Conservation (phyloP, 306 rosid species). For the Ziziphus jujuba region DNA sequence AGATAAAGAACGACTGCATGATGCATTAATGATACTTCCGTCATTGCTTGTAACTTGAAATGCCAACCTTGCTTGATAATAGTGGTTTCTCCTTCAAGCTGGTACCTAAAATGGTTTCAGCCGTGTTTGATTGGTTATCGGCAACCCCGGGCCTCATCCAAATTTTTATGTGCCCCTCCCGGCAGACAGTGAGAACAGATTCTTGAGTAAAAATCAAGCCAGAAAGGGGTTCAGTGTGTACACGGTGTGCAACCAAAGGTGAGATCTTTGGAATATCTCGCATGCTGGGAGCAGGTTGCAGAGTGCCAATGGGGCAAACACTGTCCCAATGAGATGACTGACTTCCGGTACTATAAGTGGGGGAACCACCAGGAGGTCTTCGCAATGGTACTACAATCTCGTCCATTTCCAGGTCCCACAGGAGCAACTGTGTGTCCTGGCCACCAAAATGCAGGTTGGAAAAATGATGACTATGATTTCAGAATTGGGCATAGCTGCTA, state of each 20-base stretch:
- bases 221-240: slow-evolving; percentile 91
- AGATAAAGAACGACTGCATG: slow-evolving; percentile 26
- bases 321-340: slow-evolving; percentile 96
- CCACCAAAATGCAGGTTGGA: background rate
- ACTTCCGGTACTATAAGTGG: slow-evolving; percentile 84
- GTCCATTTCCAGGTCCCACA: slow-evolving; percentile 91
- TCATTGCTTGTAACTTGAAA: slow-evolving; percentile 60
- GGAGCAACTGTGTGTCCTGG: slow-evolving; percentile 94
- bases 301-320: slow-evolving; percentile 67
- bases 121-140: slow-evolving; percentile 58
- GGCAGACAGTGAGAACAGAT: slow-evolving; percentile 82
- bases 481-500: background rate
- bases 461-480: background rate
- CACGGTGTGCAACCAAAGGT: slow-evolving; percentile 82
- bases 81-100: slow-evolving; percentile 69
- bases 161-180: slow-evolving; percentile 88
- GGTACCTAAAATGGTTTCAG: slow-evolving; percentile 48
- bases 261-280: slow-evolving; percentile 85
- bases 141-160: slow-evolving; percentile 79
- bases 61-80: slow-evolving; percentile 51
- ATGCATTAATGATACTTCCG: slow-evolving; percentile 15
- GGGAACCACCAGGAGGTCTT: slow-evolving; percentile 93
- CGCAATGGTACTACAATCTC: slow-evolving; percentile 90
- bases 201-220: slow-evolving; percentile 81
- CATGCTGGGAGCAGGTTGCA: slow-evolving; percentile 94